Conservation (phyloP, 108 stramenopile genomes). For the Nannochloropsis salina region DNA sequence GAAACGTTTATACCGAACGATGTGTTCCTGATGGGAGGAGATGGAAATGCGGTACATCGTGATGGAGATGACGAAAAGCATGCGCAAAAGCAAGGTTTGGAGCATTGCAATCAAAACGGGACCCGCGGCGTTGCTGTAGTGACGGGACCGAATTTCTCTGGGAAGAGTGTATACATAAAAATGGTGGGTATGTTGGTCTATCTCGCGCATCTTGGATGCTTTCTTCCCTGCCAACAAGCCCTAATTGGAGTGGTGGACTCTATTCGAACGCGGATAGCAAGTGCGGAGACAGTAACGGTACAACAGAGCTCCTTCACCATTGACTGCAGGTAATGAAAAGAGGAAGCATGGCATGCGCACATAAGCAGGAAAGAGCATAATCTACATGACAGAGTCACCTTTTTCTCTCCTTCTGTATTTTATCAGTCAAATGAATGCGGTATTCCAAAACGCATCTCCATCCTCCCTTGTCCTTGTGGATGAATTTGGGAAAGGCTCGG, state of each 20-base stretch:
- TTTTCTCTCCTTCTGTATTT: neutral
- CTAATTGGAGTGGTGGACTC: constrained; percentile 76
- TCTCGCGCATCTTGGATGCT: constrained; percentile 85
- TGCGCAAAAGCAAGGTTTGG: neutral
- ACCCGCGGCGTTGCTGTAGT: constrained; percentile 54
- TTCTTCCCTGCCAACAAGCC: constrained; percentile 73
- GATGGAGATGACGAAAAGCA: neutral
- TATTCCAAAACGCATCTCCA: constrained; percentile 54
- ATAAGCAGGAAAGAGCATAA: constrained; percentile 51
- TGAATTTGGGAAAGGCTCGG: constrained; percentile 94
- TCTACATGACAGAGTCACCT: neutral
- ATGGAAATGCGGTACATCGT: constrained; percentile 55
- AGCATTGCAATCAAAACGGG: neutral
- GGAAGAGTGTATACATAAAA: constrained; percentile 86
- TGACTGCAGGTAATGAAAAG: constrained; percentile 78
- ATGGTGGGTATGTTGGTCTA: constrained; percentile 68
- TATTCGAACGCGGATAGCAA: constrained; percentile 75
- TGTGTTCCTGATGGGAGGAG: constrained; percentile 56
- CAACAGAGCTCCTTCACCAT: constrained; percentile 87
- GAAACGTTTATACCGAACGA: constrained; percentile 83
- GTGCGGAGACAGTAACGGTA: constrained; percentile 79
- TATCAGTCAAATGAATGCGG: constrained; percentile 41
- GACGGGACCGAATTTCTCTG: constrained; percentile 87
- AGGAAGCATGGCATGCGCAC: neutral
- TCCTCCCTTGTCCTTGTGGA: constrained; percentile 81